Evolutionary conservation across 2,329 filamentous ascomycete genomes (phyloP), one percentile per base, ranked within the genome.

Genomic region (Cryphonectria nitschkei): DNA sequence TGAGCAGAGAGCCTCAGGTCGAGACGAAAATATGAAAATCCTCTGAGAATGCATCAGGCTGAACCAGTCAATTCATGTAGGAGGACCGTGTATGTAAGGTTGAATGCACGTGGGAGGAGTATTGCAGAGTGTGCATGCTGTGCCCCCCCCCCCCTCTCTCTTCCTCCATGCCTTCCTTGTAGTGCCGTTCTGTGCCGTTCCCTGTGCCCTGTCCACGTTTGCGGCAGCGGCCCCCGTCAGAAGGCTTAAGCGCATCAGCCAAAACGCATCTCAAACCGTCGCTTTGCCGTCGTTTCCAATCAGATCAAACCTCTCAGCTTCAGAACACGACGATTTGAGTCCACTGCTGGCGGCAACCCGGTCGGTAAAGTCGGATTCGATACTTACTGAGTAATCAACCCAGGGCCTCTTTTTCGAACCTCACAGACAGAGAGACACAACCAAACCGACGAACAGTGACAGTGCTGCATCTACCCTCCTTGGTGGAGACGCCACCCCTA

Each of bases 191-290:
- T 13, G 13, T 60, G 29, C 56, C 56, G 16, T 32, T 32, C 41
- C 43, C 63, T 50, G 29, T 16, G 29, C 63, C 63, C 39, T 65
- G 58, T n/a, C 58, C 29, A 58, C 2, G 3, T 65, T 29, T 65
- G 41, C 43, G 43, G 63, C 41, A 65, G 43, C 19, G n/a, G 54
- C 50, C 61, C 61, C 61, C 32, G 34, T n/a, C 61, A 26, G 22
- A 54, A 11, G n/a, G n/a, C 34, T 16, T 22, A n/a, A n/a, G 54
- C 50, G 19, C 65, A 61, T 50, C 39, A 62, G 39, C 43, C 43
- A 29, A 68, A 50, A 61, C 56, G 26, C 34, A 41, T 43, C 52
- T 67, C 65, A 67, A 67, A 67, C 65, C 22, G 2, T n/a, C 26
- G 9, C 63, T 46, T 46, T 52, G 26, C 22, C 16, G 32, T 54